Conservation (phyloP, 805 yeast species). For the Wickerhamomyces pijperi region DNA sequence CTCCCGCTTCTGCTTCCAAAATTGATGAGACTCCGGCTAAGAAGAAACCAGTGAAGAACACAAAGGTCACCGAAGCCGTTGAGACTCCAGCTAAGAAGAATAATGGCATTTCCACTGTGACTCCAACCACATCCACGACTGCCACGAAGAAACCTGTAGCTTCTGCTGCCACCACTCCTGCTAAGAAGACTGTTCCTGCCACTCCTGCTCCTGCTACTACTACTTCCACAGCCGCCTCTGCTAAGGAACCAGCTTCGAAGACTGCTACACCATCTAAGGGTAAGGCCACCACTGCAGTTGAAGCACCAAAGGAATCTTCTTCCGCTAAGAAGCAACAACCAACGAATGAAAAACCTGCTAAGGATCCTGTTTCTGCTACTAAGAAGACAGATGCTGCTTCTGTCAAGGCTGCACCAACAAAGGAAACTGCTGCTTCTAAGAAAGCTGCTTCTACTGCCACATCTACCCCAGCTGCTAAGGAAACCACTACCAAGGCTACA, state of each 20-base stretch:
- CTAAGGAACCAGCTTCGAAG: not conserved
- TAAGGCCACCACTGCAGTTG: not conserved
- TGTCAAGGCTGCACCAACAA: too few species aligned
- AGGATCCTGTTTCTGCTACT: too few species aligned
- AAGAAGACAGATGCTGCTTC: too few species aligned
- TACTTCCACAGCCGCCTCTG: constrained; percentile 2
- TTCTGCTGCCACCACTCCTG: not conserved
- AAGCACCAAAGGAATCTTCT: too few species aligned
- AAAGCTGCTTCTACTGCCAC: too few species aligned
- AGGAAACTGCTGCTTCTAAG: too few species aligned
- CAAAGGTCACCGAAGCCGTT: not conserved
- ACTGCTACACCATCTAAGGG: not conserved
- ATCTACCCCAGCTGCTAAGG: not conserved
- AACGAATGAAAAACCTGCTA: too few species aligned
- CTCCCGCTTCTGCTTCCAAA: not conserved
- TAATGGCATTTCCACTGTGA: constrained; percentile 1
- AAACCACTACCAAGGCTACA: not conserved
- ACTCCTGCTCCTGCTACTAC: not conserved
- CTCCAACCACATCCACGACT: too few species aligned
- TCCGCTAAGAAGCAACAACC: too few species aligned
- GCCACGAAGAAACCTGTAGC: not conserved
- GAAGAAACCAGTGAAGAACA: not conserved
- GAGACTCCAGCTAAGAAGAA: constrained; percentile 2
- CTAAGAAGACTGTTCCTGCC: too few species aligned
- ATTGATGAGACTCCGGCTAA: constrained; percentile 1